Base-by-base conservation (phyloP, 2,329 filamentous ascomycete genomes). In the Pseudogymnoascus sp. region DNA sequence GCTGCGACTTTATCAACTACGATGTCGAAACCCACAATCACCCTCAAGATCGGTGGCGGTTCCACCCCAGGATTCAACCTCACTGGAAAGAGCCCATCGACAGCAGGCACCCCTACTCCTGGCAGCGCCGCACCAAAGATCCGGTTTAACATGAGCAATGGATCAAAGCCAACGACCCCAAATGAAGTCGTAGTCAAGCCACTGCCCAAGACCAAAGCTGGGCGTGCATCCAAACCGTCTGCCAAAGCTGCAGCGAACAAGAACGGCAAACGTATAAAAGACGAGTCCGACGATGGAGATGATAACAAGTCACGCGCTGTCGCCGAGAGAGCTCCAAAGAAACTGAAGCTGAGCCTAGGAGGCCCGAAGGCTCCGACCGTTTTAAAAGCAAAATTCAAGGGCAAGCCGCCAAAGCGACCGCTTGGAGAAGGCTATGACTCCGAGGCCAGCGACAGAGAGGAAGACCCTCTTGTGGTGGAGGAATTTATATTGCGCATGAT, bases 381-480 rank as follows among this genome's bases (percentile, higher is more conserved):
- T 59, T 69, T 87, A 62, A 82, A 83, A 61, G 76, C 90, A 62
- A 87, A 86, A 69, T 79, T 84, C 58, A 85, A 87, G 68, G 87
- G 87, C n/a, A 82, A 85, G 65, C 80, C 84, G 1, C 87, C 89
- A 5, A 78, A 82, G 33, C 83, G 90, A 65, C 86, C 86, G 4
- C 83, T 85, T 1, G 94, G 94, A 60, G 91, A 96, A 62, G 94
- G 93, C 6, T 99, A 97, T 75, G 94, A 99, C 73, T 97, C 92
- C 2, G 94, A 97, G 74, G 91, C 92, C 10, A 94, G 92, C 61
- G 94, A 97, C 71, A 85, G 87, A 12, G 94, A 99, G 74, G 75
- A 79, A 8, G 94, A 99, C 70, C 94, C 94, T 0, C 82, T 88
- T 1, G 90, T 96, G 64, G 93, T 97, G 74, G 89, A 93, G 70